These are phyloP conservation scores for Barnettozyma botsteinii DNA, from an alignment of 805 yeast genomes.

Conservation along the genomic window DNA sequence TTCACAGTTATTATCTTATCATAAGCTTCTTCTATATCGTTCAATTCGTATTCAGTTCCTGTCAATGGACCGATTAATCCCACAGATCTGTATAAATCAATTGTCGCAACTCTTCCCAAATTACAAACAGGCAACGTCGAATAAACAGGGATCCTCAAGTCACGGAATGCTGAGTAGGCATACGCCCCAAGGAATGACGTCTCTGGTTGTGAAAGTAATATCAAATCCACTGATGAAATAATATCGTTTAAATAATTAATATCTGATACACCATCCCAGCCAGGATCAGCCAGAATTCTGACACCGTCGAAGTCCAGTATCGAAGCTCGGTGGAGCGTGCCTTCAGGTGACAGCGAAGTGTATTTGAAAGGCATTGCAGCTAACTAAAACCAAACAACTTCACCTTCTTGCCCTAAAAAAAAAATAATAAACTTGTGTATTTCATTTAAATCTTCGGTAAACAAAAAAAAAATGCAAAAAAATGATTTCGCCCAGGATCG, in stretches of 20 bases:
- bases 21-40: conserved; percentile 75
- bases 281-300: conserved; percentile 62
- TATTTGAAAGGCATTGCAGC: conserved; percentile 25
- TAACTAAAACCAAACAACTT: neutral
- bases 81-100: conserved; percentile 69
- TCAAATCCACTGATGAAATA: conserved; percentile 50
- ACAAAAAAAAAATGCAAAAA: conserved; percentile 5
- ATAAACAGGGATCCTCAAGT: conserved; percentile 65
- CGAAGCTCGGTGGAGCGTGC: conserved; percentile 34
- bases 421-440: no score
- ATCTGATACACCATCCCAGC: conserved; percentile 57
- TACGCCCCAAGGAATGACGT: conserved; percentile 76
- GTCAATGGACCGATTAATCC: conserved; percentile 73
- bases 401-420: no score
- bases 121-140: conserved; percentile 88
- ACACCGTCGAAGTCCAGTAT: conserved; percentile 52
- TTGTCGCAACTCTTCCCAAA: conserved; percentile 76
- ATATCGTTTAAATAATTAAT: conserved; percentile 37
- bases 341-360: conserved; percentile 23
- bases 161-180: conserved; percentile 57
- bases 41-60: conserved; percentile 51
- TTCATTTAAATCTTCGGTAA: no score
- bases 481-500: conserved; percentile 99
- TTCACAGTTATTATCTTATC: conserved; percentile 66
- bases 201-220: conserved; percentile 84